Conservation (phyloP, 257 asterid genomes). For the Leonotis leonurus region DNA sequence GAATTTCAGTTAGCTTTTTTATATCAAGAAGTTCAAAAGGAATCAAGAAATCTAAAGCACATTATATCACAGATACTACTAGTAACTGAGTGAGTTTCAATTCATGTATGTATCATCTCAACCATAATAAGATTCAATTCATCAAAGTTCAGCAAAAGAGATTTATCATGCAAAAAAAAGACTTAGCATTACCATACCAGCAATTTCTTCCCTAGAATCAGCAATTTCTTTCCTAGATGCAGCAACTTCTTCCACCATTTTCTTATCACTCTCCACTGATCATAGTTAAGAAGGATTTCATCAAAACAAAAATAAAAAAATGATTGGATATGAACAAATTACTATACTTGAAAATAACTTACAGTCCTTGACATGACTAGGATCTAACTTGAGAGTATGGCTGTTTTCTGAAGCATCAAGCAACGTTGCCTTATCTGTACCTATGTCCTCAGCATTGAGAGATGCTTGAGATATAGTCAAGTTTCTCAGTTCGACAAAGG, state of each 20-base stretch:
- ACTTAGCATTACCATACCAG: constrained; percentile 30
- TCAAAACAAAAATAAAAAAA: background rate
- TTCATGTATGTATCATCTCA: no score
- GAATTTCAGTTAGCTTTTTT: background rate
- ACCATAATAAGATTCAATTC: no score
- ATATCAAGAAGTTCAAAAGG: background rate
- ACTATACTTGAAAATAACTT: background rate
- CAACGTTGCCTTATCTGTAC: background rate
- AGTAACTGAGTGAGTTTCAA: no score
- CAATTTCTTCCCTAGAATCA: constrained; percentile 14
- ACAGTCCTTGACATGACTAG: background rate
- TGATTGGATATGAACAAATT: no score
- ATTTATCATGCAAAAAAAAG: background rate
- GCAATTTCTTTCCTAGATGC: background rate
- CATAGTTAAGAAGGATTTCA: constrained; percentile 1
- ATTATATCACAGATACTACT: background rate
- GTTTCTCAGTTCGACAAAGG: background rate
- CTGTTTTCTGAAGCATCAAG: background rate
- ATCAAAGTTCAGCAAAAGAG: no score
- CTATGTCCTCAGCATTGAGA: background rate
- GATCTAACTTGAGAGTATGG: background rate
- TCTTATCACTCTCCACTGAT: constrained; percentile 22
- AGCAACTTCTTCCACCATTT: constrained; percentile 20
- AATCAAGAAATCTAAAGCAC: background rate
- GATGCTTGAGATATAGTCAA: background rate